Evolutionary conservation across 768 basidiomycete species (phyloP), one percentile per base, ranked within the genome.

Genomic region (Cystofilobasidium ferigula): DNA sequence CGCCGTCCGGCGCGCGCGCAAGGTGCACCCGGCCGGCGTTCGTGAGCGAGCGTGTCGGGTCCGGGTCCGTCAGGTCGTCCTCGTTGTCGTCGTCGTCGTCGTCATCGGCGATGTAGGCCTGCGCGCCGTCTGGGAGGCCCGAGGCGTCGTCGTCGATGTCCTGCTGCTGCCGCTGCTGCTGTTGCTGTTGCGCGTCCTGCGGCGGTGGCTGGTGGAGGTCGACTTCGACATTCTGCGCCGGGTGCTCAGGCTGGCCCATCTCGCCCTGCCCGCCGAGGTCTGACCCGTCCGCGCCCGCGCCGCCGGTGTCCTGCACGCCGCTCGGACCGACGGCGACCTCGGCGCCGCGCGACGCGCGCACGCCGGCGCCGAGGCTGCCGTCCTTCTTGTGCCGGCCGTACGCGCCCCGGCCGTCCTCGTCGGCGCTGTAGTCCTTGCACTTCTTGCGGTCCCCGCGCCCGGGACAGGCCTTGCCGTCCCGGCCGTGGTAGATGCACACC

Each of bases 381-480:
- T 13, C n/a, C 45, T 47, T 47, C 45, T 9, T 8, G 38, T 47
- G 8, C 14, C 51, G 51, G 28, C 28, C 28, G 30, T 54, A 54
- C 28, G 20, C 14, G 26, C 51, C 51, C 5, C 13, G 28, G 8
- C 18, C 30, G 51, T 54, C 51, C 36, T 60, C 58, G 28, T 8
- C 40, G 22, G 35, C n/a, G 35, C 43, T 34, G 38, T 30, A 60
- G 22, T 16, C 35, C 1, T 10, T 24, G 43, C 58, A 60, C 38
- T 43, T 42, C 32, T 42, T 60, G 35, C 58, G 18, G 58, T 60
- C 58, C 2, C 58, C 58, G 12, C 58, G 58, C 16, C 58, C 58
- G 28, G 12, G 40, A 28, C 58, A 60, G 3, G 24, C 40, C 38
- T 30, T 30, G n/a, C 58, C 58, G 28, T 60, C 58, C 34, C 58